Evolutionary conservation across 768 basidiomycete genomes (phyloP).

Genomic region (Macrolepiota fuliginosa): DNA sequence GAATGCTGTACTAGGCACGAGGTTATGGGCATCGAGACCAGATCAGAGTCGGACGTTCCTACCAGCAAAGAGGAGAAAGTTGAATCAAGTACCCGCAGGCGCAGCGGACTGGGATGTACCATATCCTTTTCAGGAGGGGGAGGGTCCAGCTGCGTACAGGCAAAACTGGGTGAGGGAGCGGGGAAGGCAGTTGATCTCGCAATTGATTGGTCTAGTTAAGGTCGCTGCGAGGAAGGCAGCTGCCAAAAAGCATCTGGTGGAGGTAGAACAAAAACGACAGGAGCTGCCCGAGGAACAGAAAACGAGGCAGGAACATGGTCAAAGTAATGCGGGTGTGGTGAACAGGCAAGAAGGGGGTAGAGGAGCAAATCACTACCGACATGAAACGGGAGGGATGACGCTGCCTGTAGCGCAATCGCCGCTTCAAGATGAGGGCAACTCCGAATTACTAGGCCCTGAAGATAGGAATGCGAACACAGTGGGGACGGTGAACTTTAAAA

Average conservation of each 20-base stretch:
- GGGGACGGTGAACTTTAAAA: neutral
- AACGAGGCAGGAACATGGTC: neutral
- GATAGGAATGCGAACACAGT: neutral
- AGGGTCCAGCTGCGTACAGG: conserved; percentile 67
- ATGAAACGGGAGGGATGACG: neutral
- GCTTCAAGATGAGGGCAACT: neutral
- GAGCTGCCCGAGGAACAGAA: conserved; percentile 15
- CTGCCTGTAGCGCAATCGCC: neutral
- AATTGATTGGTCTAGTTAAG: conserved; percentile 61
- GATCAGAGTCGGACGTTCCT: conserved; percentile 18
- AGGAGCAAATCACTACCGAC: conserved; percentile 8
- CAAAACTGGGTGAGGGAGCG: conserved; percentile 65
- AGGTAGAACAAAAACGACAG: conserved; percentile 17
- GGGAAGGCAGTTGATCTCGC: conserved; percentile 56
- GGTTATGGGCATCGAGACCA: neutral
- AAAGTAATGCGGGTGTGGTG: neutral
- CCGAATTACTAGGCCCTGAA: neutral
- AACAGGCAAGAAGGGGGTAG: neutral
- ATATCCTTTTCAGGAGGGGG: conserved; percentile 69
- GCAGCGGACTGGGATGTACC: conserved; percentile 83
- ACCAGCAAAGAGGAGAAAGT: conserved; percentile 56
- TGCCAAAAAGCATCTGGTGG: conserved; percentile 41
- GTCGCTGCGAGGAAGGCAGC: conserved; percentile 61
- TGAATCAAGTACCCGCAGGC: conserved; percentile 72
- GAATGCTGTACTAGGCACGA: neutral